Evolutionary conservation across 1,284 basidiomycete species (phyloP), one percentile per base, ranked within the genome.

Genomic region (Cryptococcus maquisensis): DNA sequence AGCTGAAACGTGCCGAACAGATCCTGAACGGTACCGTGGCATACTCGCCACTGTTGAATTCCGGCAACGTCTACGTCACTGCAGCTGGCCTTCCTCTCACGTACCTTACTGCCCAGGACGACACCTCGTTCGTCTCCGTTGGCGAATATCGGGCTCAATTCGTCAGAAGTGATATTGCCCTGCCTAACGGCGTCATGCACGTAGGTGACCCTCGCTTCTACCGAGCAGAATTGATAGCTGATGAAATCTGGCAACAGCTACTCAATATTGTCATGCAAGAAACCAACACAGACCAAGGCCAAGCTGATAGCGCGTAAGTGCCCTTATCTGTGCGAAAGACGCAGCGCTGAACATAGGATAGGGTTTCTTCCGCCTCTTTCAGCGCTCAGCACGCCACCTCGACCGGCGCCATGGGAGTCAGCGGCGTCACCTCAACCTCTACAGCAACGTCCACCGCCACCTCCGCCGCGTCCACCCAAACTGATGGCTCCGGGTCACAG

Each of bases 11-110:
- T 39, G 24, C 16, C 20, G 20, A 42, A 28, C 10, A 64, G 63
- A 46, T 73, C 44, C 58, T 73, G 47, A 71, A 71, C 51, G 69
- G 68, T 12, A 61, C 66, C 15, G 62, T 63, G 13, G 62, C 67
- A 28, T 75, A 75, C 60, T 70, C 71, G 10, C 60, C 66, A 4
- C 48, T 58, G 13, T 49, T 74, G 41, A 58, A 56, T 13, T 42
- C 60, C 18, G 61, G 66, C n/a, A 47, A 54, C 20, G 61, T 54
- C 7, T 69, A 66, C 37, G 64, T 67, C 55, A 70, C 71, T 32
- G 72, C 72, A 12, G 66, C 66, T 4, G 75, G 76, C n/a, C 61
- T 66, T 54, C 61, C 67, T 18, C 60, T 78, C 24, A 54, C 55
- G 4, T 74, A 75, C 57, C 52, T 58, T 20, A 58, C 57, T 45